Base-by-base conservation (phyloP, 2,329 filamentous ascomycete genomes). In the Fusarium dimerum region DNA sequence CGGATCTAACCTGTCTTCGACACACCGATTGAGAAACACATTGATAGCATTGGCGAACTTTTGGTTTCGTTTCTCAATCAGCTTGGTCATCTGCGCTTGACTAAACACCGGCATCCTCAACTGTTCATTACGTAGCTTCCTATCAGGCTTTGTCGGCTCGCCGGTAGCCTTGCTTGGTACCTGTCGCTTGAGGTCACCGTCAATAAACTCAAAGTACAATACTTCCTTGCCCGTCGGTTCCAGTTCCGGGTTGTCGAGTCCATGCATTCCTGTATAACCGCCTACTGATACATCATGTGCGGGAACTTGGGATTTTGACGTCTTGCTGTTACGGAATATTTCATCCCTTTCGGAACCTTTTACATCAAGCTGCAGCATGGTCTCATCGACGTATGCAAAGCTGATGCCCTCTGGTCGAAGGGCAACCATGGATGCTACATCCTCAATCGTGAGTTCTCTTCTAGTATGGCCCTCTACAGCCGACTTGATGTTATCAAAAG, bases 81-180 rank as follows among this genome's bases (percentile, higher is more conserved):
- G 71, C 47, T 80, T 82, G 67, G 89, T 86, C 88, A 97, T 91
- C 72, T 96, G 91, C 70, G 92, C 92, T 71, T 96, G 92, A 57
- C 90, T 91, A 74, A 86, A 97, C 9, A 96, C 89, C 0, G 93
- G 94, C 85, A 97, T 91, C 71, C 89, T 95, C 60, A 97, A 68
- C 54, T 90, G 85, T 65, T 96, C 92, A 17, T 92, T 83, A 52
- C 84, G 81, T 57, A 92, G 76, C 64, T 83, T 89, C 51, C 85
- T 81, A 12, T 79, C 84, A 1, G 88, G 81, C 49, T 86, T 88
- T 0, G 80, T 84, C 1, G 86, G 80, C 68, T 92, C 85, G 1
- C 89, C 89, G 0, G 88, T 90, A 68, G 88, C 89, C 48, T 84
- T 82, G 68, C 87, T 76, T 48, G 80, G 76, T 1, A 92, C 88